These are phyloP conservation scores for Solanum hybrid DNA, from an alignment of 305 asterid genomes.

Conservation along the genomic window DNA sequence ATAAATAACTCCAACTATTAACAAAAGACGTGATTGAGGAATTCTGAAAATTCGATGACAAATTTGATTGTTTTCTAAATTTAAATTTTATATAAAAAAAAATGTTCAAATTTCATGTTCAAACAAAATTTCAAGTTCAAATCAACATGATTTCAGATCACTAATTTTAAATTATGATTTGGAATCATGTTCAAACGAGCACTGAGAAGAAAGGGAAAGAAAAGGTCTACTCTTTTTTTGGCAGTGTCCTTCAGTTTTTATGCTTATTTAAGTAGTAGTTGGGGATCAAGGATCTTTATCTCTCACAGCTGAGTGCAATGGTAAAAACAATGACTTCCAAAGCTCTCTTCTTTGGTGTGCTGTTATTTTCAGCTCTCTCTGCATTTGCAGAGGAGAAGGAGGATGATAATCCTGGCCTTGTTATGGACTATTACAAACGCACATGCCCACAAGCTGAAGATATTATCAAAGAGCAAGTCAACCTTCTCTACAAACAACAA, in stretches of 20 bases:
- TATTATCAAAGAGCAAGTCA: slow-evolving; percentile 78
- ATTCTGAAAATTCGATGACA: not conserved
- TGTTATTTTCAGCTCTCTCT: slow-evolving; percentile 25
- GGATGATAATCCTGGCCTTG: slow-evolving; percentile 30
- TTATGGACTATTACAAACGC: slow-evolving; percentile 59
- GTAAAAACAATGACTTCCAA: slow-evolving; percentile 24
- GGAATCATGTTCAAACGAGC: not conserved
- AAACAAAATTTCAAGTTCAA: not conserved
- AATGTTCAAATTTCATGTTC: too few relatives aligned
- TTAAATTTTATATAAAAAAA: not conserved
- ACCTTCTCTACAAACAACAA: slow-evolving; percentile 91
- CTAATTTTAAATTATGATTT: not conserved
- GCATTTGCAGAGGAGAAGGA: slow-evolving; percentile 26
- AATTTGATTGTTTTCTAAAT: not conserved
- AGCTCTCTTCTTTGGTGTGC: slow-evolving; percentile 26
- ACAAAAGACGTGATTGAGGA: not conserved
- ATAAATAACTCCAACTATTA: not conserved
- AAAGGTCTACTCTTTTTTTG: not conserved
- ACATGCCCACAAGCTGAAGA: slow-evolving; percentile 87
- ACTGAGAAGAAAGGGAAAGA: not conserved
- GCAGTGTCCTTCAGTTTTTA: not conserved
- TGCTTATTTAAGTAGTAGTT: not conserved
- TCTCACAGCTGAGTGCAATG: not conserved
- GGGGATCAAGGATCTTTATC: not conserved
- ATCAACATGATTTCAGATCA: not conserved